Base-by-base conservation (phyloP, 1,284 basidiomycete species). In the Puccinia hordei region DNA sequence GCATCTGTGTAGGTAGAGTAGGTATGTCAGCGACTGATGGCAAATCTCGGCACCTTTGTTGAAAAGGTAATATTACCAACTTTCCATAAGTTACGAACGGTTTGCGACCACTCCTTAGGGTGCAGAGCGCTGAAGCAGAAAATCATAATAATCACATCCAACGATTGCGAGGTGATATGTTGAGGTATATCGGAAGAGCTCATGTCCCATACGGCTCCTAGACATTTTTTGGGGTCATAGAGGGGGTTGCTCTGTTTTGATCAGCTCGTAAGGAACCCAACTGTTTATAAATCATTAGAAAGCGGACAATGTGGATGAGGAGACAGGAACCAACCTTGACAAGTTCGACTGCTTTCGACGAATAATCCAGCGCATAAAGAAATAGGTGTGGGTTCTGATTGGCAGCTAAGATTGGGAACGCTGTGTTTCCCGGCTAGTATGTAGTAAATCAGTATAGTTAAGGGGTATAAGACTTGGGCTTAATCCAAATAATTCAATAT, bases 61-160 rank as follows among this genome's bases (percentile, higher is more conserved):
- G 19, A n/a, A 46, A 33, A 44, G 2, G 33, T 5, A 41, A 51
- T n/a, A 51, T 33, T 83, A 57, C 88, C 30, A 71, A 93, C 93
- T 83, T 88, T 89, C 83, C 92, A 90, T 0, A 97, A 89, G 85
- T 99, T 99, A n/a, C 88, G 86, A 24, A 97, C 88, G 0, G 95
- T 95, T 81, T 89, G 89, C 0, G 87, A 85, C 97, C 97, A 99
- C 87, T 99, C 96, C 72, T 90, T 86, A 0, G 97, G 97, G 85
- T 98, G 95, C 22, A 99, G 87, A 0, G 97, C 97, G 75, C 93
- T 95, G 75, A 99, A 87, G 19, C 98, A 95, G 85, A 98, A 99
- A 68, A 99, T 92, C 82, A 98, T 89, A n/a, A 95, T 90, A 55
- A 94, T 88, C 46, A 98, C 90, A 84, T 99, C 95, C 22, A 95